Evolutionary conservation across 2,329 filamentous ascomycete genomes (phyloP).

Genomic region (Fusarium irregulare): DNA sequence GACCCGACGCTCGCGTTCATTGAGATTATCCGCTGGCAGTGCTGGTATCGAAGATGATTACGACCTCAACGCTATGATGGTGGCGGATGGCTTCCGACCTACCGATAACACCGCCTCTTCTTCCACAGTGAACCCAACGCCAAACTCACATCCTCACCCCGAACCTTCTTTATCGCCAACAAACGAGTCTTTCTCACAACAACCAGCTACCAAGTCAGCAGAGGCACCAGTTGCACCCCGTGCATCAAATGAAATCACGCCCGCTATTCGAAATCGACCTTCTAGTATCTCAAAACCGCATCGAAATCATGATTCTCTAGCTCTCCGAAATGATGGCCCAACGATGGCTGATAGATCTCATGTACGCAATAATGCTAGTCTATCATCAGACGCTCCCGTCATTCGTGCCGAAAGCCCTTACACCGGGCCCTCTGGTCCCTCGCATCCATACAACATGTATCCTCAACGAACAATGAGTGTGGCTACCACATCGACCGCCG

Average conservation of each 20-base stretch:
- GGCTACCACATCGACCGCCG: conserved; percentile 76
- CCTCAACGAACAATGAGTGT: conserved; percentile 77
- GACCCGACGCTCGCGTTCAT: conserved; percentile 56
- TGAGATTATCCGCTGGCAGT: conserved; percentile 50
- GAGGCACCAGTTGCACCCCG: conserved; percentile 18
- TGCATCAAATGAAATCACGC: conserved; percentile 37
- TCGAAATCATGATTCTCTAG: conserved; percentile 60
- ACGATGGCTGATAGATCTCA: conserved; percentile 30
- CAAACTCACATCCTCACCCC: conserved; percentile 38
- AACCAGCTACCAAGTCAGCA: conserved; percentile 12
- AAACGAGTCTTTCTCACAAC: conserved; percentile 30
- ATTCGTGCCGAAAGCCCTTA: conserved; percentile 71
- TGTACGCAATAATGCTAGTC: conserved; percentile 44
- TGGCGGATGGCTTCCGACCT: conserved; percentile 66
- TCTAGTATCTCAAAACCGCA: conserved; percentile 69
- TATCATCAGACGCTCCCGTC: conserved; percentile 53
- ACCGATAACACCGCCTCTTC: conserved; percentile 32
- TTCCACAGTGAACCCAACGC: conserved; percentile 23
- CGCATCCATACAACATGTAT: conserved; percentile 88
- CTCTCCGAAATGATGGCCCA: conserved; percentile 63
- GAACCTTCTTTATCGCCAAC: conserved; percentile 17
- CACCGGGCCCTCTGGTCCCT: conserved; percentile 76
- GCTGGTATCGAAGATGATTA: conserved; percentile 58
- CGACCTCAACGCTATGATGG: conserved; percentile 61
- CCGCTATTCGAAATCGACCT: conserved; percentile 53